Base-by-base conservation (phyloP, 2,329 filamentous ascomycete species). In the Curvularia verruculosa region DNA sequence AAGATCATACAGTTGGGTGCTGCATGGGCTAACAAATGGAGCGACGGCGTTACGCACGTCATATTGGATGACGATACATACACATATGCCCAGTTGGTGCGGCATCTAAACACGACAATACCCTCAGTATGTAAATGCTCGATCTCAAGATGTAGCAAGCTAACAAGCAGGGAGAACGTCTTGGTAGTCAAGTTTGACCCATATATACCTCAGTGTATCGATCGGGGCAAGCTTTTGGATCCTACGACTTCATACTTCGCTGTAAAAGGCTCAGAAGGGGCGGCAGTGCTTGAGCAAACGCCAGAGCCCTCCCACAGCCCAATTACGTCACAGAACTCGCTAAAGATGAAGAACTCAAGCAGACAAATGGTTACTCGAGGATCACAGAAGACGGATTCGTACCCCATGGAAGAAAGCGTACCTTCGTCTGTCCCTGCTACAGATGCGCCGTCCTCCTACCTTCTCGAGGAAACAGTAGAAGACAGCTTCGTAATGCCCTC, bases 21-120 rank as follows among this genome's bases (percentile, higher is more conserved):
- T 1, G 78, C 73, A 1, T 95, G 92, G 87, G 84, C 86, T 26
- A 83, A 82, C 49, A 77, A 81, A 0, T 85, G 88, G 70, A 74
- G 75, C 28, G 66, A 73, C 0, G 76, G 70, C 21, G 84, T 95
- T 15, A 96, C 89, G 0, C 91, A 96, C 76, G 79, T 96, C 47
- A 83, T 98, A 56, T 88, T 92, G 1, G 93, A 97, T 70, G 88
- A 86, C 62, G 77, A 77, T 1, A 64, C 53, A 18, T 77, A 95
- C 48, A 79, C 78, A 0, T 93, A 87, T 69, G 75, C 81, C 3
- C 85, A 92, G 54, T 79, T 96, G 6, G 73, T 87, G 52, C 79
- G 77, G 10, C 81, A 84, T 59, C 71, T 92, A 3, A 81, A 82
- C 54, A 28, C 5, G 74, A 80, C 3, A 26, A 49, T 49, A 28